Percentiles rank a stretch among this genome's conserved stretches.
phyloP scores from a whole-genome alignment of 331 rosid species.

The Malus hybrid region DNA sequence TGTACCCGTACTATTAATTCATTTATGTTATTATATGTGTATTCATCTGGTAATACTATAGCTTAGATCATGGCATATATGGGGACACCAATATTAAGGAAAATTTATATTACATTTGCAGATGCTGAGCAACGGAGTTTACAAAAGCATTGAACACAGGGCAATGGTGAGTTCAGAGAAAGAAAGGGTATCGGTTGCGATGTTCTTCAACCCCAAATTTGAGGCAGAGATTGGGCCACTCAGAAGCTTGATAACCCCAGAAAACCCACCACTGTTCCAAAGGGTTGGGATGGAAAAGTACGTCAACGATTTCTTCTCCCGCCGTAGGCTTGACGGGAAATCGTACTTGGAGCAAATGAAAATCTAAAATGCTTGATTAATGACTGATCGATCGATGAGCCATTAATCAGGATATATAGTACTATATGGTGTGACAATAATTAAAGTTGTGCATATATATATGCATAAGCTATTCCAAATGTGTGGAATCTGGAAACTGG shows the following conservation, averaged over 20 bases:
- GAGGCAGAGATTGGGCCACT: constrained; percentile 60
- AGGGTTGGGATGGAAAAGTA: constrained; percentile 53
- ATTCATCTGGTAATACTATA: too few species aligned
- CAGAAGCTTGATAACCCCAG: constrained; percentile 19
- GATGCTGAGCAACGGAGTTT: constrained; percentile 65
- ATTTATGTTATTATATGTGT: too few species aligned
- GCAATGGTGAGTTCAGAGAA: constrained; percentile 43
- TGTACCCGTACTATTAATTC: constrained; percentile 22
- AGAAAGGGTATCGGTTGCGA: constrained; percentile 50
- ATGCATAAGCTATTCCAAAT: too few species aligned
- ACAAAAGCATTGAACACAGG: constrained; percentile 61
- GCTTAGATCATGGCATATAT: too few species aligned
- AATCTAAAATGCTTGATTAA: background rate
- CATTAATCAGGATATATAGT: too few species aligned
- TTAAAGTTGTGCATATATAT: background rate
- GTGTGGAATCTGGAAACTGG: too few species aligned
- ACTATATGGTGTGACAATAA: background rate
- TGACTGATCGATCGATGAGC: background rate
- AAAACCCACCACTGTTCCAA: constrained; percentile 44
- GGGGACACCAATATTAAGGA: too few species aligned
- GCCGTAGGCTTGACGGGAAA: constrained; percentile 47
- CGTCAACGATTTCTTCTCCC: constrained; percentile 38
- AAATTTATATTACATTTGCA: background rate
- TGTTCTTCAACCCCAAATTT: constrained; percentile 58
- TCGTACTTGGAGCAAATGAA: constrained; percentile 59